These are phyloP conservation scores for Plasmodium vivax DNA, from an alignment of 169 alveolate genomes.

Conservation along the genomic window DNA sequence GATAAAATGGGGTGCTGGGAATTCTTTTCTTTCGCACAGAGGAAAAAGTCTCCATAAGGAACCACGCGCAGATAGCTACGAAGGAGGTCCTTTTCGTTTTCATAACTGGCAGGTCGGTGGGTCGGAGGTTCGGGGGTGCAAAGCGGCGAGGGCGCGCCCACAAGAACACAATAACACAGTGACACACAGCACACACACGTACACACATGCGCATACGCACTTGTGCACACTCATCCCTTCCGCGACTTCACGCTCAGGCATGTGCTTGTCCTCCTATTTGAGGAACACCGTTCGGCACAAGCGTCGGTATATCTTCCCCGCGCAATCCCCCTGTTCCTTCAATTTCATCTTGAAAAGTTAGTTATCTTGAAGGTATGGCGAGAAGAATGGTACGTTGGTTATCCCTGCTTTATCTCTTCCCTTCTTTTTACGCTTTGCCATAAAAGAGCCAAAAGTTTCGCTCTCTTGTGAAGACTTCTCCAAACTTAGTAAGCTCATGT, in stretches of 20 bases:
- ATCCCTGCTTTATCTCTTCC: background rate
- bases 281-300: background rate
- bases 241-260: background rate
- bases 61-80: background rate
- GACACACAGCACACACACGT: background rate
- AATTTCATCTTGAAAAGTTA: background rate
- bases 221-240: background rate
- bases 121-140: background rate
- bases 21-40: background rate
- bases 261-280: background rate
- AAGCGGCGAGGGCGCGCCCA: background rate
- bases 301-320: background rate
- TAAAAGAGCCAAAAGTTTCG: background rate
- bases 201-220: background rate
- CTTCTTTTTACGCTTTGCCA: background rate
- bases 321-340: background rate
- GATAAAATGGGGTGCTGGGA: background rate
- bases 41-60: conserved; percentile 1
- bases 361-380: background rate
- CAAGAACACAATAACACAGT: background rate
- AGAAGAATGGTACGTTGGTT: background rate
- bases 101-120: conserved; percentile 9
- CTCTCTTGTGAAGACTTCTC: background rate
- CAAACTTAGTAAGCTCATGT: background rate
- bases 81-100: conserved; percentile 17